These are phyloP conservation scores for Austropuccinia psidii DNA, from an alignment of 1,284 basidiomycete species.

Conservation along the genomic window DNA sequence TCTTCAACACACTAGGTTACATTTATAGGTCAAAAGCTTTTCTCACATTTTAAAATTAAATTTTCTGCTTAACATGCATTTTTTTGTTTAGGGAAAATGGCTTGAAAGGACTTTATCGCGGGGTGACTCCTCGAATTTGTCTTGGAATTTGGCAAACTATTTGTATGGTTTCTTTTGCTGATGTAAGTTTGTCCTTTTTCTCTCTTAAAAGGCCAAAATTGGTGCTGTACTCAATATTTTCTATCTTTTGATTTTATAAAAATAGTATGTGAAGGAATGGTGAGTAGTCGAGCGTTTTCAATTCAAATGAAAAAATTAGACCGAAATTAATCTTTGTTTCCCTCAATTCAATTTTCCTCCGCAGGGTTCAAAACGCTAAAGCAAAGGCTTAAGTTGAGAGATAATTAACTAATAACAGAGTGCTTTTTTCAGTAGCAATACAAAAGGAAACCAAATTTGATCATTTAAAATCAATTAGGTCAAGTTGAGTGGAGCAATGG, in stretches of 20 bases:
- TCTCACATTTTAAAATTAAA: not conserved
- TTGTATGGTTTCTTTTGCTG: slow-evolving; percentile 39
- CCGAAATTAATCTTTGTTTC: too few relatives aligned
- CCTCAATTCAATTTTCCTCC: too few relatives aligned
- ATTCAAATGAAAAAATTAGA: too few relatives aligned
- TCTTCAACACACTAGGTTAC: slow-evolving; percentile 53
- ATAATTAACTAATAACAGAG: too few relatives aligned
- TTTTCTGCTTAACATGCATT: slow-evolving; percentile 56
- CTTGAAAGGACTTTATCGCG: slow-evolving; percentile 91
- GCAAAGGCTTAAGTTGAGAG: too few relatives aligned
- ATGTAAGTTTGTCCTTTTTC: slow-evolving; percentile 10
- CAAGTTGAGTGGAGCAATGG: too few relatives aligned
- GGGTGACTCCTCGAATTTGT: slow-evolving; percentile 91
- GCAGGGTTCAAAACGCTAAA: too few relatives aligned
- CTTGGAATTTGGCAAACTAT: slow-evolving; percentile 90
- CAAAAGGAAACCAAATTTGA: too few relatives aligned
- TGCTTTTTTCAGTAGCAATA: too few relatives aligned
- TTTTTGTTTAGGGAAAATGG: slow-evolving; percentile 97
- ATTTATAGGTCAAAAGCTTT: slow-evolving; percentile 8
- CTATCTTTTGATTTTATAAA: not conserved
- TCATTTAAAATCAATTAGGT: too few relatives aligned
- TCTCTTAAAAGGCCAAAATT: not conserved
- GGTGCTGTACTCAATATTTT: not conserved
- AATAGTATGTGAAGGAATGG: slow-evolving; percentile 2
- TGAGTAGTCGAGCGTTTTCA: too few relatives aligned